Base-by-base conservation (phyloP, 2,329 filamentous ascomycete genomes). In the Alternaria solani region DNA sequence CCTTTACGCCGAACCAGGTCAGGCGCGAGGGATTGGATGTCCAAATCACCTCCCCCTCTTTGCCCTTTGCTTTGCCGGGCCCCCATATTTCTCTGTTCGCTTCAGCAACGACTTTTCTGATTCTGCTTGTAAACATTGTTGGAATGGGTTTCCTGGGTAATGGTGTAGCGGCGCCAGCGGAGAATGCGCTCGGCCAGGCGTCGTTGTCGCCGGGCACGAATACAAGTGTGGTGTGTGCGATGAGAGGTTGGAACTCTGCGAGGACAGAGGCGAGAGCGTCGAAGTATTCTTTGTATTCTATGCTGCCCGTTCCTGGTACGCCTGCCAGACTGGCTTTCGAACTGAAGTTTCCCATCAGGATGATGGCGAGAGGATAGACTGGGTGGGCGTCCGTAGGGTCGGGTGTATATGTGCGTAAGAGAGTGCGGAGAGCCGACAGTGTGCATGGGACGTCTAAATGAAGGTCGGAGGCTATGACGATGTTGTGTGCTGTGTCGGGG, bases 171-270 rank as follows among this genome's bases (percentile, higher is more conserved):
- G 91, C 89, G 4, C 92, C 92, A 2, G 89, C 89, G 1, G 88
- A 88, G 75, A 96, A 97, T 2, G 93, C 87, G 0, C 93, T 96
- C 5, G 90, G 88, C 95, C 95, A 99, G n/a, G 92, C 94, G 76
- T 99, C 95, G 75, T 97, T 96, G 79, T 98, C 94, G 30, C 95
- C 95, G 0, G 95, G 95, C 0, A 98, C 91, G 74, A 99, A 97
- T 32, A 97, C 84, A 76, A 98, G 97, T 0, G 91, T 94, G 5
- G 91, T 90, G 26, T 87, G 86, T 57, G 90, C 89, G 43, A 98
- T 85, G 14, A 99, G 85, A 1, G 86, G 84, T 3, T 93, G 92
- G 73, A 93, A 98, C 67, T 98, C 93, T 7, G 91, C 85, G 6
- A 99, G 85, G 1, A 92, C 86, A 2, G 89, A 88, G 3, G 95